phyloP scores from a whole-genome alignment of 495 filamentous ascomycete species.

The Annulohypoxylon moriforme region DNA sequence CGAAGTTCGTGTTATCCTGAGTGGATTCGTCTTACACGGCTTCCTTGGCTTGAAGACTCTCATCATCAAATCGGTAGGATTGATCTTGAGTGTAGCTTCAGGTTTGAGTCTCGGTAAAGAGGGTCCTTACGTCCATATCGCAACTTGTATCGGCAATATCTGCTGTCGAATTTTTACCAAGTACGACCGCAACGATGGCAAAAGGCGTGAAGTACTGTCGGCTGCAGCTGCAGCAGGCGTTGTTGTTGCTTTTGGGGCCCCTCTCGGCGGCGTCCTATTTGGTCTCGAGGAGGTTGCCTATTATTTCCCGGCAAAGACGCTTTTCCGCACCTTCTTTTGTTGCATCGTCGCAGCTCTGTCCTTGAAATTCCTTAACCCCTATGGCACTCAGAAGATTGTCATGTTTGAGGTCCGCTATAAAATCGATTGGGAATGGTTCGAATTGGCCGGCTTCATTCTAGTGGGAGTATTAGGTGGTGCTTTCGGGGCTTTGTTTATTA shows the following conservation, averaged over 20 bases:
- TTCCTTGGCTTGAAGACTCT: constrained; percentile 93
- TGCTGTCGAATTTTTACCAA: constrained; percentile 91
- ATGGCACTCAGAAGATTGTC: constrained; percentile 95
- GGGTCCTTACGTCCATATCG: constrained; percentile 97
- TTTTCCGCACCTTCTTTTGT: constrained; percentile 98
- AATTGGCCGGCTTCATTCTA: constrained; percentile 84
- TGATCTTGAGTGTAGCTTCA: constrained; percentile 90
- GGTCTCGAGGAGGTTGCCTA: constrained; percentile 95
- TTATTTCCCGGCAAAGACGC: constrained; percentile 97
- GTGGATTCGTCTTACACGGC: constrained; percentile 96
- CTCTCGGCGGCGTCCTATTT: constrained; percentile 92
- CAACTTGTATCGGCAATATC: constrained; percentile 95
- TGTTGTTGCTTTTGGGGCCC: constrained; percentile 93
- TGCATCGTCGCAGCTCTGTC: constrained; percentile 93
- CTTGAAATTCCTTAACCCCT: constrained; percentile 94
- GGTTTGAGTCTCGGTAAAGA: constrained; percentile 96
- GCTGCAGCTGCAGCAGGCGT: constrained; percentile 93
- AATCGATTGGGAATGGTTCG: constrained; percentile 95
- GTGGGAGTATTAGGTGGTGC: constrained; percentile 87
- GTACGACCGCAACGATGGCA: constrained; percentile 92
- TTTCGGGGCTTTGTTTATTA: constrained; percentile 92
- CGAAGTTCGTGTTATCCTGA: constrained; percentile 96
- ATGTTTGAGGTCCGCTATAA: constrained; percentile 93
- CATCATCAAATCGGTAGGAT: constrained; percentile 82
- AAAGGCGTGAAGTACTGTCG: constrained; percentile 88